Base-by-base conservation (phyloP, 352 stramenopile genomes). In the Pythium dissotocum region DNA sequence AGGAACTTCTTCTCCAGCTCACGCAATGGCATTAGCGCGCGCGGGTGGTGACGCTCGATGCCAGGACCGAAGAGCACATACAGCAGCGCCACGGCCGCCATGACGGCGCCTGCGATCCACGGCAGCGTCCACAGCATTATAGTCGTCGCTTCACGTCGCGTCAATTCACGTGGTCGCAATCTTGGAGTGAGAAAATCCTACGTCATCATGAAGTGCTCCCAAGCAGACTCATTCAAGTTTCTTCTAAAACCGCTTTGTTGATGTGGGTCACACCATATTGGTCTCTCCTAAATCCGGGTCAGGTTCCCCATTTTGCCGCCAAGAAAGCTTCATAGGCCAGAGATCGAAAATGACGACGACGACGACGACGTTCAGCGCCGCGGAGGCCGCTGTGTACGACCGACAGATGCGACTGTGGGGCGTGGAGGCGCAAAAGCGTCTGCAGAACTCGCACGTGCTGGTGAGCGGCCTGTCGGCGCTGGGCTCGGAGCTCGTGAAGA, bases 381-480 rank as follows among this genome's bases (percentile, higher is more conserved):
- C 84, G 24, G 91, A 98, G 78, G 88, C 90, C 28, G 97, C 98
- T 58, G 85, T 99, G 44, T 99, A 99, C 76, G 97, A 99, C 83
- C 90, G 98, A 24, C 97, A 99, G 82, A 99, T 99, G 81, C 94
- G 97, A 21, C 81, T 99, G n/a, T 99, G 97, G 97, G 98, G 98
- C 35, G 89, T 98, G 26, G 97, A 99, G 75, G 96, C 97, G 40
- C 97, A 99, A 85, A 89, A 91, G 65, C 82, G 93, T 0, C 87
- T 98, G 57, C 91, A 96, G 73, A 90, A 75, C 70, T 89, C 93
- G 24, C 83, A 88, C 46, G 89, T 98, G 51, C 69, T 98, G 10
- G 87, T 99, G 64, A 90, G 82, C 48, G 93, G 91, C 12, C 83
- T 98, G 56, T 80, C 76, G 12, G 63, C 92, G 67, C 73, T 97